Evolutionary conservation across 495 filamentous ascomycete species (phyloP), one percentile per base, ranked within the genome.

Genomic region (Hypoxylon intermedium): DNA sequence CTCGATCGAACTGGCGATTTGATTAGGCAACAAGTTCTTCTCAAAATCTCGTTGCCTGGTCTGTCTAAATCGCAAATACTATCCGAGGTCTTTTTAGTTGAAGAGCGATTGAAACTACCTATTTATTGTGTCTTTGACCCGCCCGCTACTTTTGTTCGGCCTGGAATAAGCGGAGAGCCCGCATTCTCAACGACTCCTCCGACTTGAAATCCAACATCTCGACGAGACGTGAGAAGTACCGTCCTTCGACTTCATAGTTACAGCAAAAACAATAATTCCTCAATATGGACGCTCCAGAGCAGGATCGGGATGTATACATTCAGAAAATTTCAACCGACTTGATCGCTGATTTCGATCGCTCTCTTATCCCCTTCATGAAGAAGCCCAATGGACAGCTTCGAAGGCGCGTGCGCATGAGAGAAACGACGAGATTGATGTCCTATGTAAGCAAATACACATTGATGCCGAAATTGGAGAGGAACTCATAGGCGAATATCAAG

Each of bases 321-420:
- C 88, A 91, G 67, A 85, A 87, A 38, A 78, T 82, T 33, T 89
- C 90, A 2, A 74, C 78, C 11, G 87, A 90, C 42, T 77, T 93
- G 41, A 77, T 93, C 30, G 68, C 75, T 7, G 87, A 91, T 53
- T 85, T 93, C 58, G 68, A 77, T 77, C 76, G 72, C 43, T 85
- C 75, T 56, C 80, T 85, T 51, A 74, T 63, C 28, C 79, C 67
- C 23, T 89, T 83, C 57, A 69, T 84, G 9, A 73, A 75, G 51
- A 82, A 77, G 53, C 63, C 67, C 12, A 67, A 75, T 24, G 68
- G 67, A 41, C 61, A 71, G 18, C 66, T 79, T 18, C 71, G 76
- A 52, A 69, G 69, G 44, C 73, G 74, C 45, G 78, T 80, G 34
- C 72, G 75, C 15, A 54, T 71, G 20, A 73, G 77, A 15, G 79